Evolutionary conservation across 352 stramenopile species (phyloP), one percentile per base, ranked within the genome.

Genomic region (Detonula confervacea): DNA sequence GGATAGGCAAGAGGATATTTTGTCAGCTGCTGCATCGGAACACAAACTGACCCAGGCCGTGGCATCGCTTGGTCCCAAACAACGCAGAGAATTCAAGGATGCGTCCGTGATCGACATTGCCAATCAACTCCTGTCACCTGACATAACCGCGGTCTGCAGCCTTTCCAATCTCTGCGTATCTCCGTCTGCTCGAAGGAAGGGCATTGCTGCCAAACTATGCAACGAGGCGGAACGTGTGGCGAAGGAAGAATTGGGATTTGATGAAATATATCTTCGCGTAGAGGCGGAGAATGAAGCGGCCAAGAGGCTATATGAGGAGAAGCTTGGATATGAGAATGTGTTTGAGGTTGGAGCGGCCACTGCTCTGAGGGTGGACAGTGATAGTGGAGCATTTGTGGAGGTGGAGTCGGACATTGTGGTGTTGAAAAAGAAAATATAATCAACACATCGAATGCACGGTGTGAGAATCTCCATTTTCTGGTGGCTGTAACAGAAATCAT

Each of bases 71-170:
- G 69, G 77, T 44, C 86, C 86, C 16, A 89, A 88, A 51, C 59
- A 90, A 64, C 55, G 86, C 42, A 72, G 80, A 51, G 60, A 84
- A 59, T 91, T 83, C 67, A 91, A 91, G 66, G 76, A 83, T 72
- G 66, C 68, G 8, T 78, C 76, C 18, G 57, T 87, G 12, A 62
- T 77, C 9, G 76, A 79, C 27, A 74, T 90, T 64, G 83, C 73
- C 7, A 63, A 57, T 52, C 63, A 86, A 57, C 62, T 91, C 1
- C 47, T 91, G 4, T 47, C 71, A 20, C 51, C 72, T 11, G 52
- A 90, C 52, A 72, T 79, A 12, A 74, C 73, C 56, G 77, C 83
- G 0, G 80, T 88, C 6, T 81, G 67, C 22, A 79, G 79, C 49
- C 33, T 91, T 0, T 87, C 79, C 1, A 91, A 91, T 57, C 69